These are phyloP conservation scores for Extremus antarcticus DNA, from an alignment of 495 filamentous ascomycete species.

Conservation along the genomic window DNA sequence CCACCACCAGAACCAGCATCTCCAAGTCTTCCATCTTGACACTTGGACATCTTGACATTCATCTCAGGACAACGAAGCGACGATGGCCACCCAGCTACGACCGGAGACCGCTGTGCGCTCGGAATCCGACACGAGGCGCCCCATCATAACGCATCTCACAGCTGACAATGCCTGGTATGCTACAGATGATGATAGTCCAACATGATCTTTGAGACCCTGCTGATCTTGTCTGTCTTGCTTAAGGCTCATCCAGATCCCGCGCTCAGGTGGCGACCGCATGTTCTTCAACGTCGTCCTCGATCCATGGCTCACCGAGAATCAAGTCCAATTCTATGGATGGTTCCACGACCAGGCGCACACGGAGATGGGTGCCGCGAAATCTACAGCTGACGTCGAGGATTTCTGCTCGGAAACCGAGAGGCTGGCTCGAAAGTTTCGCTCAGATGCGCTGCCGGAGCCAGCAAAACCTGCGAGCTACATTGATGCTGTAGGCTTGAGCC, in stretches of 20 bases:
- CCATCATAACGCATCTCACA: not conserved
- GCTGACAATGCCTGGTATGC: not conserved
- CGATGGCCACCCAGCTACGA: not conserved
- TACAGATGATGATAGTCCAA: too few species aligned
- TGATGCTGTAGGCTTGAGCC: not conserved
- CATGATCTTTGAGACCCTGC: too few species aligned
- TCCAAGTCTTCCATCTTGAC: too few species aligned
- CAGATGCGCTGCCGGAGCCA: not conserved
- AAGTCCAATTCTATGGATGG: not conserved
- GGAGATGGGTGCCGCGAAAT: not conserved
- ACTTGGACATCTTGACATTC: too few species aligned
- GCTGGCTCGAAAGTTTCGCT: not conserved
- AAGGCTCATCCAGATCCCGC: not conserved
- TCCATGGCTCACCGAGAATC: not conserved
- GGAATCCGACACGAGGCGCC: not conserved
- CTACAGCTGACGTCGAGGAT: not conserved
- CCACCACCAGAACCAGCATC: too few species aligned
- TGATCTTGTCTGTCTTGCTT: not conserved
- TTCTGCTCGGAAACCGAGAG: not conserved
- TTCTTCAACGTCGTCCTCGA: conserved; percentile 1
- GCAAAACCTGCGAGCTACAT: not conserved
- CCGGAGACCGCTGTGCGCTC: not conserved
- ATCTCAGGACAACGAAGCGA: not conserved
- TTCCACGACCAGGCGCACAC: not conserved
- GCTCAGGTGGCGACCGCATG: not conserved